Evolutionary conservation across 2,329 filamentous ascomycete species (phyloP), one percentile per base, ranked within the genome.

Genomic region (Neoscytalidium dimidiatum): DNA sequence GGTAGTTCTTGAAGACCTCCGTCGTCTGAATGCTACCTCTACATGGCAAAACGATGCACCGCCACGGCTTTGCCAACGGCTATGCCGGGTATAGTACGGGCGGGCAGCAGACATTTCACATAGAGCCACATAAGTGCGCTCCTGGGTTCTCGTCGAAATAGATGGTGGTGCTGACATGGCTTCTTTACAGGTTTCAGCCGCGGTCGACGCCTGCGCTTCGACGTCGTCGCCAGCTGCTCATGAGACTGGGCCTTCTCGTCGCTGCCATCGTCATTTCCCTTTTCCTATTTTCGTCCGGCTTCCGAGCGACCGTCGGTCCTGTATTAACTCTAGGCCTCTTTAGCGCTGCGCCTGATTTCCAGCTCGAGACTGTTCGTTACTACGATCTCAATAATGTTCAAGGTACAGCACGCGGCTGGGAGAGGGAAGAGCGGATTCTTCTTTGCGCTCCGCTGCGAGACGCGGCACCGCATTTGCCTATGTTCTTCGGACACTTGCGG

Each of bases 401-500:
- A 75, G 95, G 95, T 51, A 95, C 93, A 7, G 92, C 92, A 61
- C 89, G 91, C 69, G 96, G 95, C 5, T 99, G 95, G 95, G 94
- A 98, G 79, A 86, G 93, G 66, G 95, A 96, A 77, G 95, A 99
- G 81, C 88, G 95, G 69, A 97, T 99, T 70, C 84, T 99, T 33
- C 86, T 99, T 65, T 98, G 95, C 78, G 95, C 96, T 17, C 95
- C 95, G 49, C 86, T 99, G 64, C 88, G 95, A 78, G 96, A 99
- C 78, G 95, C 95, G 51, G 89, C 96, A 73, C 85, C 92, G 28
- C 95, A 99, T 83, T 81, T 99, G 56, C 87, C 90, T 67, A 98
- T 99, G 94, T 98, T 99, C 85, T 99, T 99, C 81, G 90, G 91
- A n/a, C 96, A 99, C 76, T 84, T 99, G 66, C 89, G 89, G 70